Evolutionary conservation across 768 basidiomycete genomes (phyloP), one percentile per base, ranked within the genome.

Genomic region (Phaeotremella fagi): DNA sequence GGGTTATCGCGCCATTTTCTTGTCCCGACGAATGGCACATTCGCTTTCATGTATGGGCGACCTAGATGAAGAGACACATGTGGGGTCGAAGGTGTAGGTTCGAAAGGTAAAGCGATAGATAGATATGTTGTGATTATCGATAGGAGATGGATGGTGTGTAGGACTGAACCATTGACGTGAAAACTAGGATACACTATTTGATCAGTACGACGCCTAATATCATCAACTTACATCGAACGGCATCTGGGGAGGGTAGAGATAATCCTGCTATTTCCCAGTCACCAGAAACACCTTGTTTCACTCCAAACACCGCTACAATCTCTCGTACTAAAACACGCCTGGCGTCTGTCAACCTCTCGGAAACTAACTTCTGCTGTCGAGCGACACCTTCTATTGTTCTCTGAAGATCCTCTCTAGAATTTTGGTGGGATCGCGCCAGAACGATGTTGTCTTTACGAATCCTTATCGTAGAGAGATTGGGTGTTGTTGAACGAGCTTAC

Each of bases 121-220:
- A 73, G 64, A 48, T 73, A 73, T 3, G 33, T 29, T 4, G 70
- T 68, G 55, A 73, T 33, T 14, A 70, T 60, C n/a, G 48, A 49
- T 22, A 70, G 50, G 3, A 73, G 61, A 50, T 73, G 72, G 26
- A 70, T 29, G 14, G 54, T 57, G 41, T 73, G 72, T 2, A 48
- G 31, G 0, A 73, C 29, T 1, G 63, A 63, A 15, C 62, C 72
- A 45, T 71, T 73, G 42, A 71, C 45, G 24, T 48, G 50, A 18
- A 48, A 38, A 3, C 61, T 58, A 4, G 60, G 50, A 36, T 64
- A 43, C 3, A 52, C 71, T 72, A 31, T 2, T 9, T 25, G 2
- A 51, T 51, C 33, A 55, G 42, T 18, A 7, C 46, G 23, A 22
- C 16, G 27, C 11, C 9, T 18, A 2, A 11, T 20, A 12, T 6